phyloP scores from a whole-genome alignment of 257 asterid genomes.

The Petunia axillaris region DNA sequence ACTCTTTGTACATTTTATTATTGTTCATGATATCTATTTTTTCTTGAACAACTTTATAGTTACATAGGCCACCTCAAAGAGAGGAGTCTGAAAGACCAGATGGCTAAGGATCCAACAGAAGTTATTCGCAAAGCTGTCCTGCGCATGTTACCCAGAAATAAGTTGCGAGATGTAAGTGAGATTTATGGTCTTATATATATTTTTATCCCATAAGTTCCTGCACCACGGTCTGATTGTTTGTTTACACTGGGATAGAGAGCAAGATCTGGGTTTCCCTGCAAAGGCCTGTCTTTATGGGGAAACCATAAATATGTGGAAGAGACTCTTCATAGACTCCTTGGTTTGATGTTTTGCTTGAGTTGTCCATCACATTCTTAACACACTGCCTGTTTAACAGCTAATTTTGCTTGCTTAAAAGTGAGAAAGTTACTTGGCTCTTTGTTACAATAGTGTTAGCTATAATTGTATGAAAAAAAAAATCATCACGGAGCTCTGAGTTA shows the following conservation, averaged over 20 bases:
- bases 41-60: constrained; percentile 40
- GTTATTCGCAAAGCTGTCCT: constrained; percentile 95
- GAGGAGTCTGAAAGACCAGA: constrained; percentile 94
- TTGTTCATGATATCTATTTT: background rate
- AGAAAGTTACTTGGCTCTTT: background rate
- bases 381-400: no score
- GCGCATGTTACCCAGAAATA: constrained; percentile 96
- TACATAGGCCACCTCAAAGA: constrained; percentile 93
- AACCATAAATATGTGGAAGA: background rate
- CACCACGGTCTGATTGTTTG: background rate
- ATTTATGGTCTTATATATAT: background rate
- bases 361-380: background rate
- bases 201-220: background rate
- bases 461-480: background rate
- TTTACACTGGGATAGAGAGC: background rate
- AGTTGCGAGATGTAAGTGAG: constrained; percentile 86
- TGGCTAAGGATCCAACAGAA: constrained; percentile 97
- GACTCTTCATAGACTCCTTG: background rate
- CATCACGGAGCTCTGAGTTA: background rate
- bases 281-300: background rate
- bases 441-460: background rate
- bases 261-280: background rate
- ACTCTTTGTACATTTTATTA: background rate
- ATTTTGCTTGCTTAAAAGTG: background rate
- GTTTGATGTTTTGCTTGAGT: background rate